phyloP scores from a whole-genome alignment of 2,329 filamentous ascomycete species.

The Elsinoe arachidis region DNA sequence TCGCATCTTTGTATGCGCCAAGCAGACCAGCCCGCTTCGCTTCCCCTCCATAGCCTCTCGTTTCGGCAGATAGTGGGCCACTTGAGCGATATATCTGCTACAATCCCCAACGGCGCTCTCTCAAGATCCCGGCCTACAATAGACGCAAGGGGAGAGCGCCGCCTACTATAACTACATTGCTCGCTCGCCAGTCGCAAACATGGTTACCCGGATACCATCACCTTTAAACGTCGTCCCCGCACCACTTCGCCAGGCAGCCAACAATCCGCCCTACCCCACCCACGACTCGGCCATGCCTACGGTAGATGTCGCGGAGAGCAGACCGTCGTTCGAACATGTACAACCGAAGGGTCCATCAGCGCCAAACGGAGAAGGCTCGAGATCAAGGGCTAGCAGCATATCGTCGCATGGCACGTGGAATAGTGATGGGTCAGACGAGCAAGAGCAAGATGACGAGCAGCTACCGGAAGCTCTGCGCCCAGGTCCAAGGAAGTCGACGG shows the following conservation, averaged over 20 bases:
- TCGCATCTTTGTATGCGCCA: neutral
- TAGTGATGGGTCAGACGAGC: constrained; percentile 24
- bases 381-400: constrained; percentile 17
- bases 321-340: constrained; percentile 24
- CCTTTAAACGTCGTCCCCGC: constrained; percentile 32
- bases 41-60: neutral
- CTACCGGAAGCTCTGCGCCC: constrained; percentile 28
- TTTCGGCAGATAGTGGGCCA: constrained; percentile 3
- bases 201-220: constrained; percentile 38
- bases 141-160: neutral
- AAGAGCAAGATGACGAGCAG: constrained; percentile 20
- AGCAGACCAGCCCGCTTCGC: neutral
- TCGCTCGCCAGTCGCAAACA: constrained; percentile 20
- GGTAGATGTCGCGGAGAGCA: constrained; percentile 19
- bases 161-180: neutral
- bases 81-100: neutral
- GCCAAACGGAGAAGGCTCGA: constrained; percentile 5
- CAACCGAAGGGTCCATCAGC: constrained; percentile 1
- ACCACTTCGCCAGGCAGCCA: constrained; percentile 28
- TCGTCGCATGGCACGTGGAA: constrained; percentile 30
- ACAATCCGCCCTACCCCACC: constrained; percentile 39
- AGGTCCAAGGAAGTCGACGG: constrained; percentile 11
- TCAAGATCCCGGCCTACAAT: neutral
- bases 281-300: constrained; percentile 29
- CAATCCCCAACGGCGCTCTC: neutral